These are phyloP conservation scores for bread wheat (Triticum aestivum) DNA, from an alignment of 176 grass and related monocot genomes.

Conservation along the genomic window IWGSC_CS_RefSeq_v2.1 NC_057806.1:332279597-332280096, in stretches of 20 bases:
- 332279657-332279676: no score
- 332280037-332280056: constrained; percentile 91
- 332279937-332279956: constrained; percentile 60
- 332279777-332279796: no score
- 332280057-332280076: constrained; percentile 73
- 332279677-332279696: no score
- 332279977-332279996: constrained; percentile 36
- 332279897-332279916: constrained; percentile 72
- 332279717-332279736: no score
- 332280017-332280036: constrained; percentile 84
- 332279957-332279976: constrained; percentile 79
- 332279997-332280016: constrained; percentile 48
- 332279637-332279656: no score
- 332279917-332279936: constrained; percentile 71
- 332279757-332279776: no score
- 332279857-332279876: constrained; percentile 64
- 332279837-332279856: constrained; percentile 63
- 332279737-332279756: no score
- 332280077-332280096: constrained; percentile 76
- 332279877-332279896: constrained; percentile 44
- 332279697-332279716: no score
- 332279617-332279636: no score
- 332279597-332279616: no score
- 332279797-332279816: not conserved
- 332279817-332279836: constrained; percentile 24